A percentile compares a stretch with the other conserved stretches of the same genome.
Evolutionary conservation across 2,329 filamentous ascomycete genomes (phyloP).

Genomic region (Fusarium sp.): DNA sequence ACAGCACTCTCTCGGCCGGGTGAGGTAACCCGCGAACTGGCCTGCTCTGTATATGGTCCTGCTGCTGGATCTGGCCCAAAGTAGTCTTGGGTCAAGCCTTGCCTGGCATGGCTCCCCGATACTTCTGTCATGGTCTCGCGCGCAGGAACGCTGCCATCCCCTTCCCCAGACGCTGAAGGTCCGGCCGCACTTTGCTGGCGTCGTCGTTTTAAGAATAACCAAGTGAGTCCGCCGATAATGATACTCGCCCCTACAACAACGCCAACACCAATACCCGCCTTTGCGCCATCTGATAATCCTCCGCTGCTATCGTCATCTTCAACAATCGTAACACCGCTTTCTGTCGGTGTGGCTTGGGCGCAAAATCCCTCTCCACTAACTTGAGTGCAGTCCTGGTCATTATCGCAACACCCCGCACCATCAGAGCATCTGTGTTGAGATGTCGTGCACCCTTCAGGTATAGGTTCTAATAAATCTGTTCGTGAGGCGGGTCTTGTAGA

Average conservation of each 20-base stretch:
- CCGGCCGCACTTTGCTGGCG: constrained; percentile 40
- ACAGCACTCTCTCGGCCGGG: constrained; percentile 58
- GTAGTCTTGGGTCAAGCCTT: constrained; percentile 59
- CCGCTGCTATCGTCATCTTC: constrained; percentile 45
- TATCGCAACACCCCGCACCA: constrained; percentile 66
- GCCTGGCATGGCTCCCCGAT: constrained; percentile 48
- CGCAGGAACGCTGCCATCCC: constrained; percentile 35
- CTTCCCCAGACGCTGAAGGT: constrained; percentile 28
- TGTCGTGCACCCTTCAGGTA: constrained; percentile 62
- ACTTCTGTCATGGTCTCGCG: constrained; percentile 55
- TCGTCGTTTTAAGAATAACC: constrained; percentile 62
- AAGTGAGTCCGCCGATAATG: constrained; percentile 61
- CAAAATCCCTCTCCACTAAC: constrained; percentile 58
- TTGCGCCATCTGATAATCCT: constrained; percentile 64
- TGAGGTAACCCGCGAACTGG: constrained; percentile 49
- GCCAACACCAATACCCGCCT: constrained; percentile 70
- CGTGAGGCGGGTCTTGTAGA: constrained; percentile 46
- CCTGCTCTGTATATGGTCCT: constrained; percentile 63
- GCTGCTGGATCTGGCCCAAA: constrained; percentile 60
- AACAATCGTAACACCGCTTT: constrained; percentile 51
- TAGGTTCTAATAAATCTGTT: constrained; percentile 52
- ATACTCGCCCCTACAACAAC: constrained; percentile 61
- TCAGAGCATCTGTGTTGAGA: constrained; percentile 61
- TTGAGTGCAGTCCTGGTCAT: constrained; percentile 60
- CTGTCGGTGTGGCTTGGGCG: constrained; percentile 54